These are phyloP conservation scores for Aspergillus jensenii DNA, from an alignment of 2,329 filamentous ascomycete species.

Conservation along the genomic window DNA sequence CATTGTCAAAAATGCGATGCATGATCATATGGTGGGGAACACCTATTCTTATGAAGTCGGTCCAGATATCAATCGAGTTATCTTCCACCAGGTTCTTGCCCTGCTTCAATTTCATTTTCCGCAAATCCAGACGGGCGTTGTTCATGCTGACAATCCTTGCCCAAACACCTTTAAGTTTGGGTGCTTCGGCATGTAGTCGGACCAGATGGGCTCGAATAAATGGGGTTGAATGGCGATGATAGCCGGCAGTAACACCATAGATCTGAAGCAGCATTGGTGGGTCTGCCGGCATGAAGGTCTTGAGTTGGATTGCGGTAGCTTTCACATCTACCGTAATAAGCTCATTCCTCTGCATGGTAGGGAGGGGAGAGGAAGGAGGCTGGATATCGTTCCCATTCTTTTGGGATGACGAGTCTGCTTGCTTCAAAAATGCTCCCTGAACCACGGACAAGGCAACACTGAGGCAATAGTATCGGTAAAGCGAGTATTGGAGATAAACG, in stretches of 20 bases:
- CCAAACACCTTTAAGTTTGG: conserved; percentile 81
- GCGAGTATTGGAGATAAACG: conserved; percentile 81
- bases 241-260: conserved; percentile 76
- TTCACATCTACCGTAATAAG: conserved; percentile 80
- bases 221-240: conserved; percentile 83
- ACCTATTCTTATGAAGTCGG: conserved; percentile 82
- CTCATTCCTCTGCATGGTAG: conserved; percentile 50
- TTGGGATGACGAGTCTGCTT: conserved; percentile 10
- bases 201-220: conserved; percentile 75
- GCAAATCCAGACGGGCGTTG: conserved; percentile 73
- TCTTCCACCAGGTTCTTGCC: conserved; percentile 66
- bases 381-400: conserved; percentile 17
- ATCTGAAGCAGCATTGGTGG: conserved; percentile 90
- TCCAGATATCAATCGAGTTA: conserved; percentile 77
- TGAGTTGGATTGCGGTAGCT: conserved; percentile 78
- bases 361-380: conserved; percentile 28
- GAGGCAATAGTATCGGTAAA: conserved; percentile 89
- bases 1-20: conserved; percentile 89
- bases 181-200: conserved; percentile 84
- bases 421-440: conserved; percentile 60
- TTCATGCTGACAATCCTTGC: conserved; percentile 83
- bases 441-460: conserved; percentile 79
- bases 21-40: conserved; percentile 90
- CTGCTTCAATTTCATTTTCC: conserved; percentile 71
- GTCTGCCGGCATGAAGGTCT: conserved; percentile 83